phyloP scores from a whole-genome alignment of 306 rosid genomes.

The Dryas alaskensis region DNA sequence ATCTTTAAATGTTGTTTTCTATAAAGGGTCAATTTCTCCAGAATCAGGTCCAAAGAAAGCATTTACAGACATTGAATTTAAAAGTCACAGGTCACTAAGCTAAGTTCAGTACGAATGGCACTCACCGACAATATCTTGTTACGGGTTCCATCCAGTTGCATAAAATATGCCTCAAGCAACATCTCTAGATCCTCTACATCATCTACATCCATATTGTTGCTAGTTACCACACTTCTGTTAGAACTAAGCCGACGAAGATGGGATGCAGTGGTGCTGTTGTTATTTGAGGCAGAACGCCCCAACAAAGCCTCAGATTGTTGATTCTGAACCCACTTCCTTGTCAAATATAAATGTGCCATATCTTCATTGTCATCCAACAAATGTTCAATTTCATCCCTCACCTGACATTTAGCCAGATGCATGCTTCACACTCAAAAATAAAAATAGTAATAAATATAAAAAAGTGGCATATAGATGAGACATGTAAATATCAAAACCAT shows the following conservation, averaged over 20 bases:
- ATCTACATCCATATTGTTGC: slow-evolving; percentile 54
- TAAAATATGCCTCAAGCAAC: slow-evolving; percentile 98
- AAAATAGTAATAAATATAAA: not conserved
- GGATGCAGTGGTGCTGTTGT: slow-evolving; percentile 31
- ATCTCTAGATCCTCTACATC: slow-evolving; percentile 96
- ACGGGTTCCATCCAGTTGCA: slow-evolving; percentile 96
- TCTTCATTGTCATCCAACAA: slow-evolving; percentile 92
- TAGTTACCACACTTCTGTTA: slow-evolving; percentile 60
- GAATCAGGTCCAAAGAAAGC: not conserved
- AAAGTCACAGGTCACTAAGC: not conserved
- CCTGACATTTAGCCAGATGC: slow-evolving; percentile 42
- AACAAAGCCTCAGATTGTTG: slow-evolving; percentile 67
- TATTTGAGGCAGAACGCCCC: slow-evolving; percentile 51
- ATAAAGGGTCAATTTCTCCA: not conserved
- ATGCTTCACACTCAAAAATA: not conserved
- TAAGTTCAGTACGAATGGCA: slow-evolving; percentile 12
- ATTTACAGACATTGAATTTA: not conserved
- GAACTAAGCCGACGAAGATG: slow-evolving; percentile 59
- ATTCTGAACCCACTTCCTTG: slow-evolving; percentile 79
- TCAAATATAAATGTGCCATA: slow-evolving; percentile 91
- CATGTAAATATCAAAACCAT: not conserved
- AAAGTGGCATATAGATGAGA: not conserved
- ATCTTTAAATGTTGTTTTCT: not conserved
- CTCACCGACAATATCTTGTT: slow-evolving; percentile 97
- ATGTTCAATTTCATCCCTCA: slow-evolving; percentile 93